A percentile compares a stretch with the other conserved stretches of the same genome.
These are phyloP conservation scores for Phaeophleospora eucalypticola DNA, from an alignment of 2,329 filamentous ascomycete species.

Conservation along the genomic window DNA sequence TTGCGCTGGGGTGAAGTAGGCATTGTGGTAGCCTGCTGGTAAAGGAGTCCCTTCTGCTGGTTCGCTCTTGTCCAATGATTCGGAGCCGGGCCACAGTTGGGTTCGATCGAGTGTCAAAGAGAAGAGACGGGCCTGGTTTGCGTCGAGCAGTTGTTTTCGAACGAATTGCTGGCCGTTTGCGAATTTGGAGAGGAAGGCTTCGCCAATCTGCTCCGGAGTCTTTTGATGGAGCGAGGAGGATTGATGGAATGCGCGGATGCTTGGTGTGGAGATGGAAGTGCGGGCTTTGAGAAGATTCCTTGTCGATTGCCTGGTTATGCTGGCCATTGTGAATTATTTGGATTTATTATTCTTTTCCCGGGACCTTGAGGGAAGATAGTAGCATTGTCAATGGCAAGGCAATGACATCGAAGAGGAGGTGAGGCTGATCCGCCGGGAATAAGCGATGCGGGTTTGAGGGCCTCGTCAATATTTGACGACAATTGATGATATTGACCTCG, in stretches of 20 bases:
- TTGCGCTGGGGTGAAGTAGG: slow-evolving; percentile 14
- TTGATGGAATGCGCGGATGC: background rate
- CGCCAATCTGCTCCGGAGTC: slow-evolving; percentile 6
- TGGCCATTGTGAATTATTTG: no score
- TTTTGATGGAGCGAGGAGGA: slow-evolving; percentile 5
- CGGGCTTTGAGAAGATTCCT: background rate
- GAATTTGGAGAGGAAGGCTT: slow-evolving; percentile 12
- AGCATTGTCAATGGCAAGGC: no score
- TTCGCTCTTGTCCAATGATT: slow-evolving; percentile 5
- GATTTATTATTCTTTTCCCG: no score
- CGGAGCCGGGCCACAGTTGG: slow-evolving; percentile 7
- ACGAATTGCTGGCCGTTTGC: slow-evolving; percentile 8
- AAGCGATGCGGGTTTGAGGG: no score
- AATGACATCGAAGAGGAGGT: no score
- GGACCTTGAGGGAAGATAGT: no score
- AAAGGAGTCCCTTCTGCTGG: slow-evolving; percentile 13
- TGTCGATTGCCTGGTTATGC: background rate
- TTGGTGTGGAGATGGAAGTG: background rate
- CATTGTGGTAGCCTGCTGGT: slow-evolving; percentile 15
- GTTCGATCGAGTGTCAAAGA: slow-evolving; percentile 11
- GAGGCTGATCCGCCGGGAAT: no score
- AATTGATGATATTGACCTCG: no score
- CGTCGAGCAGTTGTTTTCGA: slow-evolving; percentile 14
- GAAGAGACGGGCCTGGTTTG: slow-evolving; percentile 13
- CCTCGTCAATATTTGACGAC: no score